Conservation (phyloP, 345 rosid species). For the Rhodomyrtus tomentosa region DNA sequence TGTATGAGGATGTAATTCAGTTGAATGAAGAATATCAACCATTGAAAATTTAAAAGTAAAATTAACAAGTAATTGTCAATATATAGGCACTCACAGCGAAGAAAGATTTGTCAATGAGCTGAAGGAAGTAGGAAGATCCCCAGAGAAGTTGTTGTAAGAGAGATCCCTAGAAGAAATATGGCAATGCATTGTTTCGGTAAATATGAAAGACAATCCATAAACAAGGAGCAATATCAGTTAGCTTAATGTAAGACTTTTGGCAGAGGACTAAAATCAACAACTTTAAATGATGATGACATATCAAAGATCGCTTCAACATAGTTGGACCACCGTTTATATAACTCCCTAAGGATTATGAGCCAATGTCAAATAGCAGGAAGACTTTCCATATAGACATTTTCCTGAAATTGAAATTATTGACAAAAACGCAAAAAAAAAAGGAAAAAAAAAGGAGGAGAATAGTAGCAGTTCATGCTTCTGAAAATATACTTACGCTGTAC, state of each 20-base stretch:
- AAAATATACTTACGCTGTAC: conserved; percentile 46
- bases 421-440: background rate
- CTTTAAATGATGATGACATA: background rate
- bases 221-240: background rate
- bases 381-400: background rate
- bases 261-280: background rate
- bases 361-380: background rate
- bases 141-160: conserved; percentile 85
- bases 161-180: conserved; percentile 51
- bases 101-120: conserved; percentile 61
- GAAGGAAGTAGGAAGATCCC: conserved; percentile 81
- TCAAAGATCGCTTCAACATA: background rate
- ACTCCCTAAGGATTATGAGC: background rate
- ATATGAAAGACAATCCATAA: background rate
- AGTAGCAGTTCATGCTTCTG: background rate
- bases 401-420: background rate
- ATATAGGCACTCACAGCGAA: conserved; percentile 46
- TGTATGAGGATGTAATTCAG: background rate
- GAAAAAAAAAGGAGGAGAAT: background rate
- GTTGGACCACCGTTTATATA: background rate
- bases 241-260: background rate
- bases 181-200: background rate
- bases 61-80: background rate
- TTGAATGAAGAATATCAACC: background rate
- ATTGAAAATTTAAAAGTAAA: background rate